Base-by-base conservation (phyloP, 1,284 basidiomycete genomes). In the Ustilago loliicola region DNA sequence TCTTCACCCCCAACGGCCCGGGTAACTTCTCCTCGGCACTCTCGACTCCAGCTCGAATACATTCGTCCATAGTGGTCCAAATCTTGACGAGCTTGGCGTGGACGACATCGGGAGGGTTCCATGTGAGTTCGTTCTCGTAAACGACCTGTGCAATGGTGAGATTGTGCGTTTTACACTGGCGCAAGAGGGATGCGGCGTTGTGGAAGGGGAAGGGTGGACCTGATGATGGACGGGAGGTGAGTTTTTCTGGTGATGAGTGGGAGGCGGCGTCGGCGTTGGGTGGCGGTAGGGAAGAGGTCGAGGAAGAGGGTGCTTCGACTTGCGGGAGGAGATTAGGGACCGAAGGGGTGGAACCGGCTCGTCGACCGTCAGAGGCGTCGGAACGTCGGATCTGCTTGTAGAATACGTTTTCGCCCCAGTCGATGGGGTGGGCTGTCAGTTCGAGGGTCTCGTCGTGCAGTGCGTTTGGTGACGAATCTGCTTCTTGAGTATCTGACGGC, bases 321-420 rank as follows among this genome's bases (percentile, higher is more conserved):
- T 64, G 61, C 2, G 66, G 59, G 19, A 65, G 30, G 3, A 64
- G 50, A 21, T 48, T 59, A n/a, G 64, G 59, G 17, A 45, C 36
- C 10, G 36, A 42, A 17, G 66, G 50, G 5, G 67, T 36, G 11
- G 72, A 72, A 25, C 88, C 90, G 19, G 76, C 56, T 8, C 80
- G 68, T 34, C 96, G 90, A 29, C 92, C 92, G 23, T 90, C 91
- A 61, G 93, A 92, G 6, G 96, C 95, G 13, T 89, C 89, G 56
- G 89, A 88, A 85, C 95, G 93, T 84, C 95, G 91, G n/a, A 96
- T 93, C n/a, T 94, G 92, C 86, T 95, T 95, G 89, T 98, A 98
- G 86, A 94, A 98, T 76, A 98, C 86, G 86, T 98, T 98, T 88
- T 98, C 96, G 82, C 94, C 92, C 80, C 80, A 79, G 50, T 86